Evolutionary conservation across 495 filamentous ascomycete genomes (phyloP).

Genomic region (Aspergillus sclerotioniger): DNA sequence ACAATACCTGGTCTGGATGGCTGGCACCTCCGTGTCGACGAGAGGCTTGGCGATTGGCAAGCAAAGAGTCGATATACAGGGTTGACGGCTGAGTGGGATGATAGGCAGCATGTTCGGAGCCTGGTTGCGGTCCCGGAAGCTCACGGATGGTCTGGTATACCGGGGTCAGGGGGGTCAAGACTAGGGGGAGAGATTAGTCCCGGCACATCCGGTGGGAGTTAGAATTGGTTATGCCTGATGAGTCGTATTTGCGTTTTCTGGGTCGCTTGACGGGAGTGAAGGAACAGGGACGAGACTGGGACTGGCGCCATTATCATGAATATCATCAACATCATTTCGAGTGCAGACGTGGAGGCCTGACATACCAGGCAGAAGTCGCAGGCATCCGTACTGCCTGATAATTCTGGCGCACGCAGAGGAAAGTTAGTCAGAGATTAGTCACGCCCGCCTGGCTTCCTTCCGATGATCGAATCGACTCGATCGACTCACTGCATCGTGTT

Average conservation of each 20-base stretch:
- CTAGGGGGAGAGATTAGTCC: neutral
- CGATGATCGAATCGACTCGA: too few relatives aligned
- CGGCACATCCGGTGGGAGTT: neutral
- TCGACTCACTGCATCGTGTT: conserved; percentile 2
- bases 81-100: neutral
- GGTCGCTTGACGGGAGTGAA: conserved; percentile 1
- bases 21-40: neutral
- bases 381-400: neutral
- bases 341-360: neutral
- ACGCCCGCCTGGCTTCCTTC: neutral
- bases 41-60: conserved; percentile 1
- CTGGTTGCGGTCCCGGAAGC: neutral
- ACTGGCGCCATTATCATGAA: too few relatives aligned
- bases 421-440: neutral
- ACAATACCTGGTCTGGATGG: neutral
- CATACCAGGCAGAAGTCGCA: conserved; percentile 5
- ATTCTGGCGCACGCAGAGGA: neutral
- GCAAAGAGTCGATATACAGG: neutral
- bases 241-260: neutral
- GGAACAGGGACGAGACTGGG: neutral
- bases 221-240: neutral
- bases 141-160: neutral
- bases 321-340: too few relatives aligned
- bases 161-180: neutral
- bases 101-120: neutral